Base-by-base conservation (phyloP, 805 yeast genomes). In the Lachancea nothofagi region DNA sequence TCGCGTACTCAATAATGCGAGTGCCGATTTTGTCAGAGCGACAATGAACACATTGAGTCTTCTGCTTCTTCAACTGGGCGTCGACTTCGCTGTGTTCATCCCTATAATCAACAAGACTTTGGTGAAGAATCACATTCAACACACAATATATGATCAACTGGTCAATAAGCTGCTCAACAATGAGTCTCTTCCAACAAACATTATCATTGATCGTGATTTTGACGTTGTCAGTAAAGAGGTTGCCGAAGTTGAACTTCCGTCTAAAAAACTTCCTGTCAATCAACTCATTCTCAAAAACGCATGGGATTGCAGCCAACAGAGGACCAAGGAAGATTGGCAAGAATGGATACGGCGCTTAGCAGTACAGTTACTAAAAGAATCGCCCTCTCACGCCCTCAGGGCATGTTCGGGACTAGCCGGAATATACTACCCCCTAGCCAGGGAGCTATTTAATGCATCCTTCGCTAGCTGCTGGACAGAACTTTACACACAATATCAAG, bases 391-490 rank as follows among this genome's bases (percentile, higher is more conserved):
- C 52, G 94, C 97, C 1, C 70, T 93, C 29, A 72, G 97, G 48
- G 96, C 97, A 0, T 93, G 98, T 58, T 84, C 95, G 1, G 80
- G 83, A 7, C 66, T 93, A 38, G 97, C 97, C 0, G 79, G 86
- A 7, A 84, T 85, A 32, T 86, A 88, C 51, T 78, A 83, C 40
- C 95, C 96, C 0, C 62, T 93, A 32, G 95, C 97, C 0, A 80
- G 78, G 53, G 97, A 89, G 47, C 65, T 93, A 36, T 93, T 93
- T 69, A 93, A 93, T 55, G 88, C 95, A 17, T 85, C 96, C 52
- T 93, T 93, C 70, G 88, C 93, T 20, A 83, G 95, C 52, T 89
- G 96, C 49, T 93, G 98, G 98, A 77, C 81, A 36, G 96, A 89
- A 52, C 68, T 94, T 17, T 86, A 85, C 53, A 83, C 89, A 8